Base-by-base conservation (phyloP, 2,329 filamentous ascomycete genomes). In the Macrophomina pseudophaseolina region DNA sequence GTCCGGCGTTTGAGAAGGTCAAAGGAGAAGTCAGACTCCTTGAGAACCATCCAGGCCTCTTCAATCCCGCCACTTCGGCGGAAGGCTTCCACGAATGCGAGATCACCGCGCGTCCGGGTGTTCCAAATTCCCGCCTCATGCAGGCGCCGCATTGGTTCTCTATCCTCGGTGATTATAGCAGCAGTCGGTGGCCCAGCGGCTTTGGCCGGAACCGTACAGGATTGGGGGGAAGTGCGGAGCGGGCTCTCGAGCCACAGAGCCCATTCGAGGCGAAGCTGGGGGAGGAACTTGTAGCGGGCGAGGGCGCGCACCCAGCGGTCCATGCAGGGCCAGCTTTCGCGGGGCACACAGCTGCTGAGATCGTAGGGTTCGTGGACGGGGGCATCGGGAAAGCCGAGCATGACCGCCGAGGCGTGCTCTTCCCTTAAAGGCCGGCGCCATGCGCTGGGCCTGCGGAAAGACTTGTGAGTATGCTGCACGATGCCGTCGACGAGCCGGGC, bases 41-140 rank as follows among this genome's bases (percentile, higher is more conserved):
- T n/a, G 2, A 58, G 7, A n/a, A 65, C 63, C 23, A 11, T 49
- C 63, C 63, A 65, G 7, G 42, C 63, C 4, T 65, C 52, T 14
- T 48, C 23, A 23, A 56, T 4, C 3, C 40, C 52, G 11, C 52
- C 63, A 8, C 18, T 42, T 5, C 4, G 5, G 40, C 42, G 4
- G n/a, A 65, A 65, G 18, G 52, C 52, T 2, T 65, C 63, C 1
- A 65, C n/a, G 1, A 65, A 33, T 3, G 14, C n/a, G 3, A 40
- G 32, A 7, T 65, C 63, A 16, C 58, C 58, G 18, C 42, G 58
- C 2, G 7, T 11, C 3, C 16, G 7, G 2, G 58, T 62, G 32
- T 62, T 49, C 58, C 58, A 62, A n/a, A 28, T 6, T n/a, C 30
- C 44, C 5, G 30, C 58, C 7, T 23, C 18, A 9, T 12, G 9